Evolutionary conservation across 2,329 filamentous ascomycete species (phyloP).

Genomic region (Phaeoacremonium minimum): DNA sequence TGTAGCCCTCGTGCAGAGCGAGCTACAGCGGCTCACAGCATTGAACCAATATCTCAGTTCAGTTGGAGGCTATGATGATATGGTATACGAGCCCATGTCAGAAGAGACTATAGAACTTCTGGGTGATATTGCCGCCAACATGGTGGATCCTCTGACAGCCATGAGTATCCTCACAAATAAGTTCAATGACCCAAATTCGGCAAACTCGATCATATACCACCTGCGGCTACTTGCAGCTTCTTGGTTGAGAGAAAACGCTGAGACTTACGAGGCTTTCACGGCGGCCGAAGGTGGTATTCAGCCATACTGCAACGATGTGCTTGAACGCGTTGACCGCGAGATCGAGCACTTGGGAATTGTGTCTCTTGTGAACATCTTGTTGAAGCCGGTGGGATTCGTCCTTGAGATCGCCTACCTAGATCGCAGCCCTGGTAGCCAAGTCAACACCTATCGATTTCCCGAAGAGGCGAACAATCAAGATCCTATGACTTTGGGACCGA

Average conservation of each 20-base stretch:
- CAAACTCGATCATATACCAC: conserved; percentile 81
- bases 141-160: conserved; percentile 55
- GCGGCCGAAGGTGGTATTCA: conserved; percentile 53
- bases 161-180: conserved; percentile 50
- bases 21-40: conserved; percentile 67
- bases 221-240: conserved; percentile 76
- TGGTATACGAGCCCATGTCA: conserved; percentile 78
- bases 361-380: conserved; percentile 71
- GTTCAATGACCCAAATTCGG: conserved; percentile 69
- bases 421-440: conserved; percentile 71
- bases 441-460: conserved; percentile 66
- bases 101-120: conserved; percentile 70
- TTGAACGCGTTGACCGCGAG: conserved; percentile 75
- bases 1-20: conserved; percentile 59
- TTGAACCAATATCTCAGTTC: conserved; percentile 67
- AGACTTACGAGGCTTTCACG: conserved; percentile 70
- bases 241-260: conserved; percentile 73
- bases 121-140: conserved; percentile 53
- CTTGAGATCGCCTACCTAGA: conserved; percentile 92
- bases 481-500: conserved; percentile 36
- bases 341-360: conserved; percentile 88
- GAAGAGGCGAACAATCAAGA: conserved; percentile 45
- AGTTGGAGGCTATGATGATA: conserved; percentile 66
- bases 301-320: conserved; percentile 63
- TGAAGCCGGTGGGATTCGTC: conserved; percentile 73